A percentile compares a stretch with the other conserved stretches of the same genome.
These are phyloP conservation scores for Solanum lycopersicoides DNA, from an alignment of 257 asterid genomes.

Conservation along the genomic window DNA sequence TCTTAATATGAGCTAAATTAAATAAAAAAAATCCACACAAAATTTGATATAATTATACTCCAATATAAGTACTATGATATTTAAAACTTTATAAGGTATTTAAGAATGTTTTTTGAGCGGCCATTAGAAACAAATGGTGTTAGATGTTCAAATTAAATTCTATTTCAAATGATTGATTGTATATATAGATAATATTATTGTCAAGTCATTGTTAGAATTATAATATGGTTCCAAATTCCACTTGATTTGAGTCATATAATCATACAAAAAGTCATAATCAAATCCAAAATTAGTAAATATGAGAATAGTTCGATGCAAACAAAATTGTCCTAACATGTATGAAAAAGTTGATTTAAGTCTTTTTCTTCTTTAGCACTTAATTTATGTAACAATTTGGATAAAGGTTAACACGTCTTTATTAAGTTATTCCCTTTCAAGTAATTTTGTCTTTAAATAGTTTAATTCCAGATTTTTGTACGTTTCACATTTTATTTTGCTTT, in stretches of 20 bases:
- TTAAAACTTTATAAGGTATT: neutral
- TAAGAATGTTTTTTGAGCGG: neutral
- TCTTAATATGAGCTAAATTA: neutral
- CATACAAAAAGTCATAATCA: neutral
- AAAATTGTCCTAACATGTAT: neutral
- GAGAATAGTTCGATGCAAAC: neutral
- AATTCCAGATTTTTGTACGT: neutral
- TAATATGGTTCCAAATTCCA: neutral
- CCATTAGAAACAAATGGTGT: neutral
- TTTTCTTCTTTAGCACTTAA: neutral
- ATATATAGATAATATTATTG: neutral
- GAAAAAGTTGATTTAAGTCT: constrained; percentile 3
- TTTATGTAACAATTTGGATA: neutral
- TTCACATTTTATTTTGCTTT: neutral
- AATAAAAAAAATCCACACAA: too few species aligned
- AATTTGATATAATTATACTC: neutral
- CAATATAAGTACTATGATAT: neutral
- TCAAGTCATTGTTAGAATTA: neutral
- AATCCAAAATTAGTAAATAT: neutral
- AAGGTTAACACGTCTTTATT: neutral
- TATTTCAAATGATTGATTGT: neutral
- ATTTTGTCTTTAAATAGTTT: neutral
- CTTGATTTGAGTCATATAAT: neutral
- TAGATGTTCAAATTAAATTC: neutral
- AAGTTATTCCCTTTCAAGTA: neutral